Evolutionary conservation across 1,284 basidiomycete species (phyloP), one percentile per base, ranked within the genome.

Genomic region (Fomitiporia mediterranea): DNA sequence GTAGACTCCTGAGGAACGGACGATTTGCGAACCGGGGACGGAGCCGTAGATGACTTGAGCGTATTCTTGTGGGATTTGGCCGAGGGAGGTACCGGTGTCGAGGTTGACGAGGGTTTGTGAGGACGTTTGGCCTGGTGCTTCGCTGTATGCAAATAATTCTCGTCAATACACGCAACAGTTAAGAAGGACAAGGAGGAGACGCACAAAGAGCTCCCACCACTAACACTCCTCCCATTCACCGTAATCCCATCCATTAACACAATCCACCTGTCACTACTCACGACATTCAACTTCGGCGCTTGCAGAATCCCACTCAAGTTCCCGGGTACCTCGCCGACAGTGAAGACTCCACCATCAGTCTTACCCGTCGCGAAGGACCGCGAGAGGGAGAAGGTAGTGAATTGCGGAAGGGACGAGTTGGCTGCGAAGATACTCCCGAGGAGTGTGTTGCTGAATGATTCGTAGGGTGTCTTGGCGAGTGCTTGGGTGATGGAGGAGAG

Each of bases 61-160:
- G 44, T 56, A 56, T 13, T 17, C 21, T 32, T 52, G 47, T 23
- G 60, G 60, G 25, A 61, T 59, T 28, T 53, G 53, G 7, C 53
- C 53, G 8, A 61, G 43, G 28, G 42, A 53, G 13, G 60, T 61
- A 39, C 60, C 60, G 6, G 60, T 61, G 37, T 61, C 60, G 34
- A 61, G 46, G 51, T 59, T 59, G 27, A 55, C 57, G 44, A 61
- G 54, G 7, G 57, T 58, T 44, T 59, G 56, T 35, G 47, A 51
- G 13, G 43, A 15, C 27, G 38, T 27, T 27, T 55, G 57, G 17
- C 57, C 57, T 2, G 21, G 2, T 7, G 54, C 54, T 30, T 25
- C 34, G 40, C 50, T 58, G 17, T n/a, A 43, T 3, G 23, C 19
- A 42, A 28, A 30, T 19, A 5, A 5, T 27, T 23, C n/a, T 48